These are phyloP conservation scores for Glycine tomentella DNA, from an alignment of 306 rosid genomes.

Conservation along the genomic window DNA sequence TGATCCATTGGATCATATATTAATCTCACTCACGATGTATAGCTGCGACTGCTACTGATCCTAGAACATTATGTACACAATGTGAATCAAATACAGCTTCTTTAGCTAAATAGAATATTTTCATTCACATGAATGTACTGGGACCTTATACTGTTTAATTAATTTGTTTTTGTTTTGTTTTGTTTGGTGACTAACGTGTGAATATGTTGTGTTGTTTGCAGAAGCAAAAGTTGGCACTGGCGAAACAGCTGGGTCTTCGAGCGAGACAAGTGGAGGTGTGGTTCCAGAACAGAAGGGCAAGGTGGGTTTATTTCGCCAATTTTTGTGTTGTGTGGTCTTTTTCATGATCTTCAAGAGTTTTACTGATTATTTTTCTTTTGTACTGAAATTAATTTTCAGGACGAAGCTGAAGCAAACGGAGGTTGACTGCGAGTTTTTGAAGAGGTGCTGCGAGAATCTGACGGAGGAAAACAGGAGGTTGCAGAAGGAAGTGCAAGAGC, in stretches of 20 bases:
- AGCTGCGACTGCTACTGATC: too few relatives aligned
- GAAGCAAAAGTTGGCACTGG: constrained; percentile 95
- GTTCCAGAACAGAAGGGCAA: constrained; percentile 99
- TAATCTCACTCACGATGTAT: too few relatives aligned
- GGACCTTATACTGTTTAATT: too few relatives aligned
- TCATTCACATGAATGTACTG: too few relatives aligned
- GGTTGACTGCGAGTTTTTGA: constrained; percentile 94
- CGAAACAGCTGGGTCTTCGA: constrained; percentile 84
- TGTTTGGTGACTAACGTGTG: too few relatives aligned
- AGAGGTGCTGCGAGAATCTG: constrained; percentile 94
- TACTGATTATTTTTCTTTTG: too few relatives aligned
- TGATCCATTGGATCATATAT: too few relatives aligned
- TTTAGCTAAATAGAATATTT: too few relatives aligned
- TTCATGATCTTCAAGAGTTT: background rate
- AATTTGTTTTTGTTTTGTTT: too few relatives aligned
- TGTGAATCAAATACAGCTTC: too few relatives aligned
- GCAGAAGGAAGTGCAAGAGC: constrained; percentile 97
- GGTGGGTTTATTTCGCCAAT: constrained; percentile 57
- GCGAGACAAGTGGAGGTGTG: constrained; percentile 97
- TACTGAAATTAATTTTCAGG: constrained; percentile 47
- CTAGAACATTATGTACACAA: too few relatives aligned
- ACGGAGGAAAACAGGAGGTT: constrained; percentile 94
- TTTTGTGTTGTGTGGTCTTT: background rate
- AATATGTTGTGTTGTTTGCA: constrained; percentile 35
- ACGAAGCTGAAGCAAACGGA: constrained; percentile 97